Conservation (phyloP, 495 filamentous ascomycete genomes). For the Penicillium subrubescens region DNA sequence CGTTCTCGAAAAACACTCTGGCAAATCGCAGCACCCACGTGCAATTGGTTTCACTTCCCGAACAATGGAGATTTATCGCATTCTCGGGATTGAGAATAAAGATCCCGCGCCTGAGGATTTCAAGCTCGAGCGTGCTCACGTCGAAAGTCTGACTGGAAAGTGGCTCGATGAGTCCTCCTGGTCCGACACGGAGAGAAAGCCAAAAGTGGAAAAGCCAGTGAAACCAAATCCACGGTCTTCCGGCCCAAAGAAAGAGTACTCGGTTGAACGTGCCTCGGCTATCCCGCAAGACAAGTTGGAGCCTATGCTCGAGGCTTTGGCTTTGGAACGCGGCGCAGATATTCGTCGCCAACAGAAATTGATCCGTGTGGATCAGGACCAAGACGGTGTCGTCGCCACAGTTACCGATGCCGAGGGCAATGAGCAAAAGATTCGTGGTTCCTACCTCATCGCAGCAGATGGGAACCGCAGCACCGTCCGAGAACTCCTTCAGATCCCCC, state of each 20-base stretch:
- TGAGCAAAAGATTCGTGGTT: constrained; percentile 16
- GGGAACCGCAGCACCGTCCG: constrained; percentile 35
- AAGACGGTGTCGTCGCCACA: constrained; percentile 20
- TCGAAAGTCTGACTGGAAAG: constrained; percentile 30
- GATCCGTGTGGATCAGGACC: constrained; percentile 22
- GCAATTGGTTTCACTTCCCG: constrained; percentile 38
- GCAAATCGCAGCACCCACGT: constrained; percentile 32
- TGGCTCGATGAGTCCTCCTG: constrained; percentile 32
- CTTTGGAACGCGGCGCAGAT: constrained; percentile 33
- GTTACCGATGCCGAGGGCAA: constrained; percentile 12
- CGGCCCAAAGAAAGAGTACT: constrained; percentile 19
- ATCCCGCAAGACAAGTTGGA: constrained; percentile 37
- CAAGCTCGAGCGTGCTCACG: constrained; percentile 28
- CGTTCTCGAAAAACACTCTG: constrained; percentile 34
- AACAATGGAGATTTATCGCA: constrained; percentile 39
- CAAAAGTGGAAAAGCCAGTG: constrained; percentile 1
- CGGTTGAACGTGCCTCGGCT: constrained; percentile 21
- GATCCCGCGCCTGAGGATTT: constrained; percentile 29
- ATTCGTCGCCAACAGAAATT: constrained; percentile 25
- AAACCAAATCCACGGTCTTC: constrained; percentile 5
- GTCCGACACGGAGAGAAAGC: constrained; percentile 22
- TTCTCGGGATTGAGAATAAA: constrained; percentile 28
- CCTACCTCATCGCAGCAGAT: constrained; percentile 39
- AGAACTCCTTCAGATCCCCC: constrained; percentile 28
- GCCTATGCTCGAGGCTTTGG: constrained; percentile 25